Evolutionary conservation across 148 eudicot species (phyloP), one percentile per base, ranked within the genome.

Genomic region (Gaultheria prostrata): DNA sequence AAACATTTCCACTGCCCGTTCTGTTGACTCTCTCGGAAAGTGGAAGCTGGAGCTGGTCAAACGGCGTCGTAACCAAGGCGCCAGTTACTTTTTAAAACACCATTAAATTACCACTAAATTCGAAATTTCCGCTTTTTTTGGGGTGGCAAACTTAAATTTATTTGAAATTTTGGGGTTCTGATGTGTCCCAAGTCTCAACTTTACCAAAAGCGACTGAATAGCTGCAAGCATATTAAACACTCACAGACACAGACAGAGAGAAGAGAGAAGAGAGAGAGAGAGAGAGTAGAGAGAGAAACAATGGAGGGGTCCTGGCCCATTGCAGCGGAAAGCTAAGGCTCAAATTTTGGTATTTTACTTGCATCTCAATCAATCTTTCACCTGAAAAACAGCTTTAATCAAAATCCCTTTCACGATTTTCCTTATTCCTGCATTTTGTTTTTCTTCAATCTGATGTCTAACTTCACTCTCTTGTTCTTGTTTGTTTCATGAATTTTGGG

Each of bases 281-380:
- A 83, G 77, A 70, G 65, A 54, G 70, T n/a, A 30, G 50, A 14
- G 39, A 8, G 59, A 10, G 11, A 39, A 26, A 48, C 76, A 2
- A 35, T 65, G 75, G 81, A 78, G 81, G 80, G 85, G 77, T 63
- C 81, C 85, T 48, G 33, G 13, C 2, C 39, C 74, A 48, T 30
- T 13, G 33, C 81, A 1, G 35, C 33, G 15, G n/a, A 11, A 33
- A 49, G 51, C 83, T 80, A 80, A 56, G 9, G 43, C 65, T 74
- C 82, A 82, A 69, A 63, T 63, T 39, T 39, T 77, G 88, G 82
- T 82, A 79, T 85, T 51, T 85, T 77, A 15, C 91, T 87, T 87
- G 73, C 50, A 83, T 84, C 65, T 84, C 88, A 89, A 84, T 86
- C 86, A 82, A 80, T 39, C 85, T 67, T n/a, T 33, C 56, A 80